These are phyloP conservation scores for Aspergillus sp. DNA, from an alignment of 2,329 filamentous ascomycete species.

Conservation along the genomic window DNA sequence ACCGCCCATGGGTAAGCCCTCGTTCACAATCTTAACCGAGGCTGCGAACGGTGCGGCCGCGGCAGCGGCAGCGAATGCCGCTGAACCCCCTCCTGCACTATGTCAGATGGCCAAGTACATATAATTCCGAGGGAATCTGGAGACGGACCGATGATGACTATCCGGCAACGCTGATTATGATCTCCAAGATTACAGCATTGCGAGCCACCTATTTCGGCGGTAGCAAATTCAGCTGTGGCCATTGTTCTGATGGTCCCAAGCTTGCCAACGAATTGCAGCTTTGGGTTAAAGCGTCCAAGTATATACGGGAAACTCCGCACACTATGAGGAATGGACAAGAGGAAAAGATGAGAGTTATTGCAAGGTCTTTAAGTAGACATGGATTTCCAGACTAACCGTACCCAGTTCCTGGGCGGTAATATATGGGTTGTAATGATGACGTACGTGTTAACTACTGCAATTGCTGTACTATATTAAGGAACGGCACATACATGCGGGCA, in stretches of 20 bases:
- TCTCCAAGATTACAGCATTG: neutral
- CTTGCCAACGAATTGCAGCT: neutral
- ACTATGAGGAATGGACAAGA: too few relatives aligned
- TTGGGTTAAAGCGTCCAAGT: neutral
- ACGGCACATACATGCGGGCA: too few relatives aligned
- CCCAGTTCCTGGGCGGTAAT: too few relatives aligned
- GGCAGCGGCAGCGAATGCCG: neutral
- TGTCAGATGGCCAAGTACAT: neutral
- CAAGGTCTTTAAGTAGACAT: neutral
- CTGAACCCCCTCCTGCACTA: neutral
- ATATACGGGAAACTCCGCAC: too few relatives aligned
- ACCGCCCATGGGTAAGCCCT: neutral
- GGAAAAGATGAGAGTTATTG: neutral
- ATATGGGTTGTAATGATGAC: too few relatives aligned
- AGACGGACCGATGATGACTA: neutral
- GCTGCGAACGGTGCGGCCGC: neutral
- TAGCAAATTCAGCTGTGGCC: neutral
- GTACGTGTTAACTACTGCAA: too few relatives aligned
- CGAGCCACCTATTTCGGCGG: neutral
- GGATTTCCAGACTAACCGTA: too few relatives aligned
- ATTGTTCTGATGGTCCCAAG: neutral
- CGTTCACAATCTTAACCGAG: neutral
- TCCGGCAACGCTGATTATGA: neutral
- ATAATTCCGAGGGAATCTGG: neutral
- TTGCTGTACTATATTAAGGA: too few relatives aligned